Percentiles rank a stretch among this genome's conserved stretches.
Conservation (phyloP, 441 rosid genomes). For the Daphne laureola region DNA sequence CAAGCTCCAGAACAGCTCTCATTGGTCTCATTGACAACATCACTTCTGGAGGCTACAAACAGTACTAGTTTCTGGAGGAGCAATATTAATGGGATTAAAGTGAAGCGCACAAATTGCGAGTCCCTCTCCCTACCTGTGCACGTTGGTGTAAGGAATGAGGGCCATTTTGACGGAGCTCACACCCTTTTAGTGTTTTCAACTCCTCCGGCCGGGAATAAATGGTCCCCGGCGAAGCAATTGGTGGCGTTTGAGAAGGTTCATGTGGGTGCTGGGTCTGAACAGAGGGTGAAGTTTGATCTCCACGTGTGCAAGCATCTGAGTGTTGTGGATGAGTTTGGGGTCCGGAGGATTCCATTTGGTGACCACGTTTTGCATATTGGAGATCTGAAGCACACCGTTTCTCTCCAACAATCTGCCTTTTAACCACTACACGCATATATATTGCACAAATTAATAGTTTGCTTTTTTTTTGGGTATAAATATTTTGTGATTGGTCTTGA, state of each 20-base stretch:
- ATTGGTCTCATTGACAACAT: conserved; percentile 22
- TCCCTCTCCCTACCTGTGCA: conserved; percentile 32
- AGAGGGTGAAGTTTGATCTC: conserved; percentile 36
- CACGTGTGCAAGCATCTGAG: conserved; percentile 72
- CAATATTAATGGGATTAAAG: conserved; percentile 29
- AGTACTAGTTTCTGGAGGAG: conserved; percentile 22
- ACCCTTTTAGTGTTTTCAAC: conserved; percentile 57
- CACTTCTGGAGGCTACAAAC: conserved; percentile 21
- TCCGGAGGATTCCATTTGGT: conserved; percentile 80
- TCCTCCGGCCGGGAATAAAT: conserved; percentile 49
- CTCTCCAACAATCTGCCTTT: conserved; percentile 32
- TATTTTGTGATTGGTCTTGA: no score
- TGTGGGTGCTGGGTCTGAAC: conserved; percentile 42
- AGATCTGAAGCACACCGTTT: conserved; percentile 71
- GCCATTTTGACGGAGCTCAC: conserved; percentile 60
- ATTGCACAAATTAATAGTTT: background rate
- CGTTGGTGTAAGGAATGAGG: conserved; percentile 55
- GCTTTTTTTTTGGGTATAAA: no score
- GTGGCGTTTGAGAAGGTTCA: conserved; percentile 66
- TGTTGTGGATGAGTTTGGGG: conserved; percentile 60
- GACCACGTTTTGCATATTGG: conserved; percentile 63
- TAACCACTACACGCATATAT: background rate
- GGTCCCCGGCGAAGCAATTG: conserved; percentile 50
- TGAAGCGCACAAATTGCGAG: conserved; percentile 48
- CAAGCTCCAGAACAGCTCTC: conserved; percentile 35